Percentiles rank a stretch among this genome's conserved stretches.
phyloP scores from a whole-genome alignment of 1,139 yeast species.

The Scheffersomyces titani region DNA sequence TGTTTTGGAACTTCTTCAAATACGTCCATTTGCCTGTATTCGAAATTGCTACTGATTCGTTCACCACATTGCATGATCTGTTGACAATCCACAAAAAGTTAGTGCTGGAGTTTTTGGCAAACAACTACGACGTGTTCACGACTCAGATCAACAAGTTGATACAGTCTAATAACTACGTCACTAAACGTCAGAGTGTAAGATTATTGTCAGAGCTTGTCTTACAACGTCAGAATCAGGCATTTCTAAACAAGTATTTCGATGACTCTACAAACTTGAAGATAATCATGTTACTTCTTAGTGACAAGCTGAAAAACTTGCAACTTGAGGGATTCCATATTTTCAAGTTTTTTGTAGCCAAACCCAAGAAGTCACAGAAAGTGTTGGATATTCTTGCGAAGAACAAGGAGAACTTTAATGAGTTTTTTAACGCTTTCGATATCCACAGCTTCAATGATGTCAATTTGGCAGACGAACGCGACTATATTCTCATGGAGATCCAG shows the following conservation, averaged over 20 bases:
- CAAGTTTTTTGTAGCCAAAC: constrained; percentile 92
- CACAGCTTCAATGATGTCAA: constrained; percentile 66
- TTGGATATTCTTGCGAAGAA: constrained; percentile 82
- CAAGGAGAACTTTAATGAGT: constrained; percentile 70
- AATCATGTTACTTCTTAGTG: constrained; percentile 83
- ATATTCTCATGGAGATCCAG: constrained; percentile 72
- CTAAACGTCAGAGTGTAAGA: constrained; percentile 87
- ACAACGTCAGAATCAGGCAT: constrained; percentile 66
- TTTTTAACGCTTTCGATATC: constrained; percentile 66
- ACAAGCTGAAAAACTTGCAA: constrained; percentile 86
- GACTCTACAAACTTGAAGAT: constrained; percentile 80
- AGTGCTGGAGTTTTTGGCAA: constrained; percentile 67
- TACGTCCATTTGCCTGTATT: constrained; percentile 77
- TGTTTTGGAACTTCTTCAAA: constrained; percentile 80
- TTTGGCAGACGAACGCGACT: constrained; percentile 79
- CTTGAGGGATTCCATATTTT: constrained; percentile 91
- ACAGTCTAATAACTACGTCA: constrained; percentile 80
- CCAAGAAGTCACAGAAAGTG: constrained; percentile 79
- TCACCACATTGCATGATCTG: constrained; percentile 71
- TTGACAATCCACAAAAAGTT: constrained; percentile 68
- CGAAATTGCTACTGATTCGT: constrained; percentile 89
- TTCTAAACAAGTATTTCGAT: constrained; percentile 77
- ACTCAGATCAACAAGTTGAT: constrained; percentile 66
- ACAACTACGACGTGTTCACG: constrained; percentile 58
- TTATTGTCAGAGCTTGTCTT: constrained; percentile 76